Conservation (phyloP, 164 flowering plant species). For the Stephania yunnanensis region DNA sequence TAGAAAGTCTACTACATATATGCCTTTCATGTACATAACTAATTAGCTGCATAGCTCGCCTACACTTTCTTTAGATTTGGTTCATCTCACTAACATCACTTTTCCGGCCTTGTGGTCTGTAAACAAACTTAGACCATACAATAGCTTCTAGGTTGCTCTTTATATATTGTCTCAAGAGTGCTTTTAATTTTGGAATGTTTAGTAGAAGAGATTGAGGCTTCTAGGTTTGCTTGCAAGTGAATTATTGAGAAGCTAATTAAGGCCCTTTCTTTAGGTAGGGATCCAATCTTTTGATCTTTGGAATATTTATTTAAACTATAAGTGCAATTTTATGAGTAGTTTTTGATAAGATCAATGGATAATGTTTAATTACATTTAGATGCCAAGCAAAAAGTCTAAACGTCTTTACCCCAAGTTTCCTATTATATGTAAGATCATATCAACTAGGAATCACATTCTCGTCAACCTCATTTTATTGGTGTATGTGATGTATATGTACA, state of each 20-base stretch:
- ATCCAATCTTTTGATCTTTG: not conserved
- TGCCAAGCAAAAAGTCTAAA: not conserved
- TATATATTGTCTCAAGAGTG: not conserved
- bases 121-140: not conserved
- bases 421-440: not conserved
- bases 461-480: not conserved
- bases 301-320: not conserved
- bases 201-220: not conserved
- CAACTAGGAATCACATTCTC: constrained; percentile 5
- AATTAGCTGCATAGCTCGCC: too few species aligned
- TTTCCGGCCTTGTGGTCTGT: too few species aligned
- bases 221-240: not conserved
- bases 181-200: too few species aligned
- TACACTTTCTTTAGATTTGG: too few species aligned
- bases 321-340: not conserved
- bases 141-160: not conserved
- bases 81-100: too few species aligned
- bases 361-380: not conserved
- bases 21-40: too few species aligned
- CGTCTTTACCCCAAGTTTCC: not conserved
- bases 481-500: not conserved
- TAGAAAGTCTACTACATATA: too few species aligned
- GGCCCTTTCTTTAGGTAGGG: not conserved
- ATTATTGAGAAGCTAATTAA: not conserved
- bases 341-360: not conserved